Conservation (phyloP, 176 grass and related monocot species). For the Saccharum spontaneum region DNA sequence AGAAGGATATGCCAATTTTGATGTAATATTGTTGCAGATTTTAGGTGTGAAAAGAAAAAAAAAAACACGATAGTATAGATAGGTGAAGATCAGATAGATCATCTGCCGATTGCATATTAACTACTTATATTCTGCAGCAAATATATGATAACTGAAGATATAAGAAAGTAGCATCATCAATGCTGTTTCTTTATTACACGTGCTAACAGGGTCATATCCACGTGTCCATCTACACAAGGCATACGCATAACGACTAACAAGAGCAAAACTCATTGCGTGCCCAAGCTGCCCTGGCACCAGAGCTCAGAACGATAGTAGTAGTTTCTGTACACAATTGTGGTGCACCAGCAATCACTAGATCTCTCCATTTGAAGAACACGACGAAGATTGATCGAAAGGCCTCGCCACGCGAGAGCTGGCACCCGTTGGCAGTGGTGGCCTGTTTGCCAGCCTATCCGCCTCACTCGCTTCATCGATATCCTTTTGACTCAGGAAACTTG, state of each 20-base stretch:
- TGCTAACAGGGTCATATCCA: background rate
- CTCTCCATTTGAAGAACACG: conserved; percentile 3
- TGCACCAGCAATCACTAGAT: conserved; percentile 5
- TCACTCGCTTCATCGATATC: conserved; percentile 54
- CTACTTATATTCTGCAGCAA: background rate
- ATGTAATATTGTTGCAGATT: too few relatives aligned
- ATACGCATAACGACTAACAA: background rate
- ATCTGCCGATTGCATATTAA: background rate
- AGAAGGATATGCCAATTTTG: too few relatives aligned
- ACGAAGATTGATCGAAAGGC: conserved; percentile 34
- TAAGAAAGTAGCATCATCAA: background rate
- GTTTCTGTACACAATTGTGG: background rate
- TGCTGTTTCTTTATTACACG: background rate
- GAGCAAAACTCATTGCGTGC: conserved; percentile 13
- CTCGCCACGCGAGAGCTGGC: background rate
- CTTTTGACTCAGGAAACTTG: conserved; percentile 70
- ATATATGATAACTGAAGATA: background rate
- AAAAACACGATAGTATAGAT: too few relatives aligned
- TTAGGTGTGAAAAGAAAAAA: too few relatives aligned
- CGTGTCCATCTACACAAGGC: background rate
- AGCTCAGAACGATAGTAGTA: background rate
- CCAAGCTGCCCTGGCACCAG: background rate
- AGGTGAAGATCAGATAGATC: background rate
- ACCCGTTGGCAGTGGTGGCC: conserved; percentile 15
- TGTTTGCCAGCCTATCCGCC: conserved; percentile 42